Percentiles rank a stretch among this genome's conserved stretches.
These are phyloP conservation scores for Wickerhamiella lipophila DNA, from an alignment of 805 yeast genomes.

Conservation along the genomic window DNA sequence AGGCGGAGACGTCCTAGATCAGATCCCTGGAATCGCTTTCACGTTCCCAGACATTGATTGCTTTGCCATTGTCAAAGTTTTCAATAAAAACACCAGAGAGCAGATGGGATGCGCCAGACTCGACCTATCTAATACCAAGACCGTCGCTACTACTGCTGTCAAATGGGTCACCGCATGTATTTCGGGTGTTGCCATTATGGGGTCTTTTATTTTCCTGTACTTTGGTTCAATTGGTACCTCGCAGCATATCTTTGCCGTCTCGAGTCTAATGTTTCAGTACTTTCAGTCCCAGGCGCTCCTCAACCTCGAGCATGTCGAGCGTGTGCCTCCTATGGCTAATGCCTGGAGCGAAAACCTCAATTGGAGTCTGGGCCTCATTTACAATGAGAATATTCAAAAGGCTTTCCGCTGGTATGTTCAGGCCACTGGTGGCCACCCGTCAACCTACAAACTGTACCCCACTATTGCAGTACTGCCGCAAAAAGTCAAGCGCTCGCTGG, in stretches of 20 bases:
- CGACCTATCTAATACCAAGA: conserved; percentile 60
- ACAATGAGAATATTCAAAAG: conserved; percentile 66
- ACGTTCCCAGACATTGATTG: conserved; percentile 82
- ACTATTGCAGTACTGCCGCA: conserved; percentile 65
- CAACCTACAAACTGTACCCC: conserved; percentile 45
- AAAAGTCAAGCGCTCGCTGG: conserved; percentile 35
- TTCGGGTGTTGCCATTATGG: conserved; percentile 74
- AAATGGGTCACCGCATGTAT: conserved; percentile 91
- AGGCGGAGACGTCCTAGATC: conserved; percentile 35
- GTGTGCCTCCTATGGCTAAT: conserved; percentile 83
- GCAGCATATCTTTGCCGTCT: conserved; percentile 75
- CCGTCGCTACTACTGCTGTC: conserved; percentile 67
- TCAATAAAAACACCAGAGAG: conserved; percentile 31
- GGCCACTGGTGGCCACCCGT: conserved; percentile 80
- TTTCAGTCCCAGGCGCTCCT: conserved; percentile 82
- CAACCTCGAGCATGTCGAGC: conserved; percentile 71
- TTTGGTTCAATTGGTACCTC: conserved; percentile 85
- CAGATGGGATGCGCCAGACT: conserved; percentile 64
- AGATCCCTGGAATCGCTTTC: conserved; percentile 76
- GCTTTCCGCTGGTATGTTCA: conserved; percentile 91
- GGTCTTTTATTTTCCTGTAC: conserved; percentile 70
- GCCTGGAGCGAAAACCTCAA: conserved; percentile 87
- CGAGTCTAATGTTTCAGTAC: conserved; percentile 70
- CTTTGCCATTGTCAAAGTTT: conserved; percentile 44
- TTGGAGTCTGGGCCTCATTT: conserved; percentile 89